Conservation (phyloP, 2,329 filamentous ascomycete species). For the Mollisiaceae sp. region DNA sequence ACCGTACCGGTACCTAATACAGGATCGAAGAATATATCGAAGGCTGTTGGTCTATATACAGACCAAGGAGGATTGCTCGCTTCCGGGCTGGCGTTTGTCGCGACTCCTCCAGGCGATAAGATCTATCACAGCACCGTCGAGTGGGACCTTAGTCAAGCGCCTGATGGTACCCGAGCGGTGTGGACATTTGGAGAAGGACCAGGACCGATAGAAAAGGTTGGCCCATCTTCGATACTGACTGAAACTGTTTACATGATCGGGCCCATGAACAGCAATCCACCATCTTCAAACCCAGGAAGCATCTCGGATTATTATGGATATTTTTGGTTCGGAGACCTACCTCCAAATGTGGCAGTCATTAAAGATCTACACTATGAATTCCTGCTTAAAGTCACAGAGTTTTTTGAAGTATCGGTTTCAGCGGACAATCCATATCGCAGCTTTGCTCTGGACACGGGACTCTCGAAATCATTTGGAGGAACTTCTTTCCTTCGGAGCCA, state of each 20-base stretch:
- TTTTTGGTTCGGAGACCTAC: constrained; percentile 39
- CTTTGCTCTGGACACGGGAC: constrained; percentile 28
- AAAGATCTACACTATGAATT: constrained; percentile 32
- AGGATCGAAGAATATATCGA: neutral
- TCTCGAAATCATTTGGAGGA: constrained; percentile 18
- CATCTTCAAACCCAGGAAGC: neutral
- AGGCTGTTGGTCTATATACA: constrained; percentile 11
- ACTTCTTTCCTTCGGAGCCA: constrained; percentile 29
- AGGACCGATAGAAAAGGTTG: constrained; percentile 24
- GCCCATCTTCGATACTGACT: constrained; percentile 25
- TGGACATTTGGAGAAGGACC: constrained; percentile 39
- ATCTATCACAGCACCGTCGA: constrained; percentile 25
- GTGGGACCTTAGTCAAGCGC: constrained; percentile 34
- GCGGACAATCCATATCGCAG: constrained; percentile 29
- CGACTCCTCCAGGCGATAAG: constrained; percentile 12
- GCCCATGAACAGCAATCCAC: constrained; percentile 29
- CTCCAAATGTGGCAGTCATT: constrained; percentile 33
- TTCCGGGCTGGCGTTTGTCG: constrained; percentile 27
- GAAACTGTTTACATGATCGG: constrained; percentile 39
- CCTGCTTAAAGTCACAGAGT: constrained; percentile 28
- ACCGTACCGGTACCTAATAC: neutral
- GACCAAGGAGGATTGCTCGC: constrained; percentile 29
- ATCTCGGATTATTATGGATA: constrained; percentile 30
- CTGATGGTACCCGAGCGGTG: constrained; percentile 31
- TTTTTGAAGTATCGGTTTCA: constrained; percentile 29